Conservation (phyloP, 164 flowering plant species). For the Hamamelis virginiana region DNA sequence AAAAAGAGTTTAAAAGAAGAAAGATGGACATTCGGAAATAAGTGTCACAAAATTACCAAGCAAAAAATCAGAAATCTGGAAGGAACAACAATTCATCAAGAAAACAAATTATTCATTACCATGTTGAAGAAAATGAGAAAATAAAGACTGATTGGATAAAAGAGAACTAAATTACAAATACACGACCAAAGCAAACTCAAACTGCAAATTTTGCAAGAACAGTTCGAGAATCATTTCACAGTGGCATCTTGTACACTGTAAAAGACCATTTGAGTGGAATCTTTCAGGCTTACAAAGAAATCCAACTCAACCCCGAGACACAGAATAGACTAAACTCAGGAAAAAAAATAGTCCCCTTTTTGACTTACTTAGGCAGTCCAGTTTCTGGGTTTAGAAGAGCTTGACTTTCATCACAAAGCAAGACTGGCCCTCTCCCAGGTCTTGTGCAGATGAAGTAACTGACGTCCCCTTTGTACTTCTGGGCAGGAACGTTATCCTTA, state of each 20-base stretch:
- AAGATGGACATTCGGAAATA: too few relatives aligned
- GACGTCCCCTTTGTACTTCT: conserved; percentile 62
- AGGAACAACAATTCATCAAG: too few relatives aligned
- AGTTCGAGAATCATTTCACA: background rate
- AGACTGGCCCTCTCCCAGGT: conserved; percentile 84
- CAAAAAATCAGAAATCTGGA: too few relatives aligned
- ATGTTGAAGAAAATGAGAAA: background rate
- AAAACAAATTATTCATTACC: conserved; percentile 7
- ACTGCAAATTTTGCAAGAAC: background rate
- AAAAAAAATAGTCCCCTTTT: background rate
- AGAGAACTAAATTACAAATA: background rate
- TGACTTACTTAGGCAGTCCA: conserved; percentile 69
- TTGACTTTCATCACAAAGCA: conserved; percentile 53
- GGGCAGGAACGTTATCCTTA: conserved; percentile 41
- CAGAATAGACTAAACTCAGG: background rate
- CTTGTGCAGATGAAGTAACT: conserved; percentile 93
- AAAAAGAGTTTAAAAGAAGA: too few relatives aligned
- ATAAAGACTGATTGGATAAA: too few relatives aligned
- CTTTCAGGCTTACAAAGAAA: too few relatives aligned
- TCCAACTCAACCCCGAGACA: too few relatives aligned
- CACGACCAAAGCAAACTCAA: conserved; percentile 5
- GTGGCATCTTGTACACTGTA: background rate
- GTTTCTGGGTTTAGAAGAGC: conserved; percentile 79
- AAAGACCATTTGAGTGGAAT: background rate
- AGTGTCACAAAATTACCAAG: too few relatives aligned